phyloP scores from a whole-genome alignment of 345 rosid species.

The Eucalyptus regnans region DNA sequence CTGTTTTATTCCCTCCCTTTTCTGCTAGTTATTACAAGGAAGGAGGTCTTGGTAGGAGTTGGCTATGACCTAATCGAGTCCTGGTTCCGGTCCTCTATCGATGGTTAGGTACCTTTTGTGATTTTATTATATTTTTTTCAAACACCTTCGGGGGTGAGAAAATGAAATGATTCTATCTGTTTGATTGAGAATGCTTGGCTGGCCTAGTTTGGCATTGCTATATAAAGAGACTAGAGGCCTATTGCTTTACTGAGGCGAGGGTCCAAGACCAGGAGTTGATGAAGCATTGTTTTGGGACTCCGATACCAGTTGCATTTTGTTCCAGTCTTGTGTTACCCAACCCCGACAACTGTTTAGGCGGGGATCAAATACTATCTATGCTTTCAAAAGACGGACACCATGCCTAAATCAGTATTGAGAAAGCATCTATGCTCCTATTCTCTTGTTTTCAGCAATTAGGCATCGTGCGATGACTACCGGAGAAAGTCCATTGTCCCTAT shows the following conservation, averaged over 20 bases:
- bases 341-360: no score
- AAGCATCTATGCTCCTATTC: no score
- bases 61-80: neutral
- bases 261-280: neutral
- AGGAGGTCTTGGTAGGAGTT: neutral
- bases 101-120: neutral
- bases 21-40: neutral
- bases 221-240: accelerated
- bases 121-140: neutral
- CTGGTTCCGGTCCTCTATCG: neutral
- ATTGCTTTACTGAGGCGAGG: neutral
- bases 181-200: neutral
- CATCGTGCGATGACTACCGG: accelerated
- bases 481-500: no score
- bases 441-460: no score
- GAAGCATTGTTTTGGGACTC: neutral
- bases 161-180: neutral
- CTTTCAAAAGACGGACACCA: no score
- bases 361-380: no score
- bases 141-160: neutral
- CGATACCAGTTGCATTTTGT: neutral
- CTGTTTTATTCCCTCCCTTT: accelerated
- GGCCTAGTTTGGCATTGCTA: neutral
- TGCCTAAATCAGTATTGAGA: no score
- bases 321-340: no score